Conservation (phyloP, 1,284 basidiomycete species). For the Cutaneotrichosporon sp. region DNA sequence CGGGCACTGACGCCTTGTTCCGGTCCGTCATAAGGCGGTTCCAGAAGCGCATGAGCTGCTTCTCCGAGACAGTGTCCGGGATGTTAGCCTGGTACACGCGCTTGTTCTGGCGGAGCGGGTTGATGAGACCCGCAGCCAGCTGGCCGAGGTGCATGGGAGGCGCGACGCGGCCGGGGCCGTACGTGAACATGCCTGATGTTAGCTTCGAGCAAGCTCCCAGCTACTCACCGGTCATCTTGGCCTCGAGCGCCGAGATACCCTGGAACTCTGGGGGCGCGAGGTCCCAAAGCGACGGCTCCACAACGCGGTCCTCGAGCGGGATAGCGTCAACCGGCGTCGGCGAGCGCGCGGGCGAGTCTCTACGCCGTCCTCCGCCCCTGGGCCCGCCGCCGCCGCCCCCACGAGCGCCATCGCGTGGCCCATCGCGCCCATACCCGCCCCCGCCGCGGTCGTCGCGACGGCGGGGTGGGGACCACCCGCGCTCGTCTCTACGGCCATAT, state of each 20-base stretch:
- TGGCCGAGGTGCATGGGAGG: constrained; percentile 46
- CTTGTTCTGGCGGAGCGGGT: constrained; percentile 86
- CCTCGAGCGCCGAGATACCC: constrained; percentile 89
- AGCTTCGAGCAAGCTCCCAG: constrained; percentile 8
- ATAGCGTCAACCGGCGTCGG: constrained; percentile 86
- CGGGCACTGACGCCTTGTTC: constrained; percentile 73
- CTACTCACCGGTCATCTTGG: constrained; percentile 86
- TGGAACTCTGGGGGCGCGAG: constrained; percentile 94
- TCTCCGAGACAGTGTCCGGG: constrained; percentile 85
- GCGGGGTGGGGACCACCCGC: constrained; percentile 9
- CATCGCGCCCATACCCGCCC: constrained; percentile 26
- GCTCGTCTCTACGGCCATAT: constrained; percentile 20
- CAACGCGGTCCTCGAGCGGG: constrained; percentile 79
- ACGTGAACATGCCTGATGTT: constrained; percentile 48
- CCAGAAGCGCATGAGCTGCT: constrained; percentile 88
- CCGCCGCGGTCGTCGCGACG: constrained; percentile 42
- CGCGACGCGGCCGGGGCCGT: constrained; percentile 48
- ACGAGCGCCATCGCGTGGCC: constrained; percentile 16
- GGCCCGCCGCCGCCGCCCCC: constrained; percentile 43
- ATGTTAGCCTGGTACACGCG: constrained; percentile 95
- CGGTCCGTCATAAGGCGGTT: constrained; percentile 93
- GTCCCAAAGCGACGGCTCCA: constrained; percentile 93
- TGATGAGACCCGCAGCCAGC: constrained; percentile 63
- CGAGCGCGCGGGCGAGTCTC: constrained; percentile 66
- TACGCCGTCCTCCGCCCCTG: constrained; percentile 53